Evolutionary conservation across 352 stramenopile species (phyloP).

Genomic region (Phytophthora boehmeriae): DNA sequence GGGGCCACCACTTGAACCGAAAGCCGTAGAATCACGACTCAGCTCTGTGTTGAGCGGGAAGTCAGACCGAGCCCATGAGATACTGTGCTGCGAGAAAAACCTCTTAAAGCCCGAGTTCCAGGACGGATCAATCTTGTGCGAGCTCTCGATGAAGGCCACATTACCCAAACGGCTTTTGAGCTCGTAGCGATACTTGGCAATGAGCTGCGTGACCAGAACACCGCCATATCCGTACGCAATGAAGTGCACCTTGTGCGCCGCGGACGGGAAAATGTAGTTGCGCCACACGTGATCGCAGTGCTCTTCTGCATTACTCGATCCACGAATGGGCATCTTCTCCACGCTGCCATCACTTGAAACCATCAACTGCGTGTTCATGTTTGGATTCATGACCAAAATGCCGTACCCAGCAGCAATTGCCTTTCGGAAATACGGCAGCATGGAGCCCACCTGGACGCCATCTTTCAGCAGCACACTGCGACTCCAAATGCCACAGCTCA

Average conservation of each 20-base stretch:
- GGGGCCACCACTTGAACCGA: conserved; percentile 11
- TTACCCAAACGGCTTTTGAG: conserved; percentile 83
- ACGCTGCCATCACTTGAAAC: conserved; percentile 51
- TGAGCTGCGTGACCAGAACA: conserved; percentile 74
- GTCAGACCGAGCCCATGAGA: conserved; percentile 77
- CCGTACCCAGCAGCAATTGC: conserved; percentile 78
- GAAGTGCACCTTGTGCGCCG: conserved; percentile 88
- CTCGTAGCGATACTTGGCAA: conserved; percentile 82
- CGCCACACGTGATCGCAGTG: conserved; percentile 90
- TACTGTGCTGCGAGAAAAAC: conserved; percentile 82
- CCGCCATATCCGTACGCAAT: conserved; percentile 89
- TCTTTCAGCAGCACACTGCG: conserved; percentile 83
- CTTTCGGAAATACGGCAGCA: conserved; percentile 89
- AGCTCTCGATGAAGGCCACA: conserved; percentile 90
- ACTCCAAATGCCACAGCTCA: conserved; percentile 90
- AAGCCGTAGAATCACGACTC: conserved; percentile 35
- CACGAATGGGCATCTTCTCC: conserved; percentile 84
- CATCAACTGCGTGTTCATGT: conserved; percentile 90
- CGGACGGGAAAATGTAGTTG: conserved; percentile 84
- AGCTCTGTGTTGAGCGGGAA: conserved; percentile 72
- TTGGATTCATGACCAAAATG: conserved; percentile 90
- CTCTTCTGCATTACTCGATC: conserved; percentile 85
- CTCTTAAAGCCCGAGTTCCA: conserved; percentile 80
- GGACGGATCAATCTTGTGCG: conserved; percentile 72
- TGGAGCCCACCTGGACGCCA: conserved; percentile 88